phyloP scores from a whole-genome alignment of 2,329 filamentous ascomycete genomes.

The Penicillium expansum region DNA sequence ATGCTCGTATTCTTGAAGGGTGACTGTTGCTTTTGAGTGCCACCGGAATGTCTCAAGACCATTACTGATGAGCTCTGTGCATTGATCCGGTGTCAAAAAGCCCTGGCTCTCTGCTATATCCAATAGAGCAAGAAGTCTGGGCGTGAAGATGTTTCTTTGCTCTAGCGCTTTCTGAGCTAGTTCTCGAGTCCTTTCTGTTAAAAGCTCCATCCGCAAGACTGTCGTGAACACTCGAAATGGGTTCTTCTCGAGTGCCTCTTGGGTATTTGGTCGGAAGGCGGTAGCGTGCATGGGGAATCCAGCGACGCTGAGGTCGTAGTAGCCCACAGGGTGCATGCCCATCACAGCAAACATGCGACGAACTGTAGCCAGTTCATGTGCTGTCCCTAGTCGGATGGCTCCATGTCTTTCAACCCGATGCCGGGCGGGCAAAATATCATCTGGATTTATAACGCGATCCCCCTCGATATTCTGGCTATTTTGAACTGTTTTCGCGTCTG shows the following conservation, averaged over 20 bases:
- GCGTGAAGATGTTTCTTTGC: constrained; percentile 45
- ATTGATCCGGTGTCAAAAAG: constrained; percentile 31
- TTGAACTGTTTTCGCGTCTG: background rate
- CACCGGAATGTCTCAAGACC: constrained; percentile 51
- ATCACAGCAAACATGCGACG: background rate
- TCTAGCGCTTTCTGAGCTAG: constrained; percentile 37
- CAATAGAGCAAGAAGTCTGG: constrained; percentile 40
- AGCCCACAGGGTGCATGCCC: background rate
- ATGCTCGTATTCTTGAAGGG: constrained; percentile 42
- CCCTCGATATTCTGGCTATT: constrained; percentile 5
- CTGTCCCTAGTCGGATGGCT: background rate
- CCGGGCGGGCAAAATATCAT: constrained; percentile 17
- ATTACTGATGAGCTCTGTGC: constrained; percentile 42
- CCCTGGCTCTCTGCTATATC: constrained; percentile 33
- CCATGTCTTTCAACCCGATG: background rate
- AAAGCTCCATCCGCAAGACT: constrained; percentile 43
- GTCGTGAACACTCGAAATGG: constrained; percentile 50
- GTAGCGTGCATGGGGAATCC: background rate
- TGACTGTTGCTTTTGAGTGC: constrained; percentile 44
- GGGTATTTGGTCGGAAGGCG: constrained; percentile 45
- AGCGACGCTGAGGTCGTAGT: background rate
- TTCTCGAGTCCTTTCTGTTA: constrained; percentile 33
- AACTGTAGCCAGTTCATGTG: background rate
- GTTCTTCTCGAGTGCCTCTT: constrained; percentile 38
- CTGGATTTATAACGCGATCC: constrained; percentile 14